These are phyloP conservation scores for Phyllosticta citribraziliensis DNA, from an alignment of 2,329 filamentous ascomycete species.

Conservation along the genomic window DNA sequence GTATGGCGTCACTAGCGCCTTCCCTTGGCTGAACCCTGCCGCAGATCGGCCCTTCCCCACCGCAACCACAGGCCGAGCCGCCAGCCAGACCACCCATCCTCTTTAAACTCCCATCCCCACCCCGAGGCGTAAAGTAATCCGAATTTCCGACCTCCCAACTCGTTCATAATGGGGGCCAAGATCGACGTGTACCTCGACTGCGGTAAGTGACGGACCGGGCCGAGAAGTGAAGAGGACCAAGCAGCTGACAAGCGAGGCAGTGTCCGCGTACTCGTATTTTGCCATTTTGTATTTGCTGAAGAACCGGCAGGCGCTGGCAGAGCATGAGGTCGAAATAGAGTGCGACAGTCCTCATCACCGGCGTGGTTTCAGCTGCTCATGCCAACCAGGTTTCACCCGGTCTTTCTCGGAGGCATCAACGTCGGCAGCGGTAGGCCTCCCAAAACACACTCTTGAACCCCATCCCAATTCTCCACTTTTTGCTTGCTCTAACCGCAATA, in stretches of 20 bases:
- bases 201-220: constrained; percentile 36
- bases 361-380: neutral
- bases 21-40: neutral
- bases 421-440: constrained; percentile 27
- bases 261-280: constrained; percentile 50
- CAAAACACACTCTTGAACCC: constrained; percentile 4
- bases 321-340: constrained; percentile 56
- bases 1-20: neutral
- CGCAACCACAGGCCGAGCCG: neutral
- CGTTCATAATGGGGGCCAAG: constrained; percentile 44
- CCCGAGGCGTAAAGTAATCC: neutral
- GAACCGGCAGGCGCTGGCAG: constrained; percentile 45
- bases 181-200: constrained; percentile 61
- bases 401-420: constrained; percentile 50
- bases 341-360: constrained; percentile 29
- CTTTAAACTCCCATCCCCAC: neutral
- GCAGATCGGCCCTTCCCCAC: neutral
- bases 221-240: neutral
- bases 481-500: constrained; percentile 16
- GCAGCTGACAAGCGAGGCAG: constrained; percentile 32
- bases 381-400: constrained; percentile 51
- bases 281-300: constrained; percentile 48
- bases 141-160: neutral
- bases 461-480: neutral
- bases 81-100: neutral